Evolutionary conservation across 1,139 yeast genomes (phyloP), one percentile per base, ranked within the genome.

Genomic region (Candida labiduridarum): DNA sequence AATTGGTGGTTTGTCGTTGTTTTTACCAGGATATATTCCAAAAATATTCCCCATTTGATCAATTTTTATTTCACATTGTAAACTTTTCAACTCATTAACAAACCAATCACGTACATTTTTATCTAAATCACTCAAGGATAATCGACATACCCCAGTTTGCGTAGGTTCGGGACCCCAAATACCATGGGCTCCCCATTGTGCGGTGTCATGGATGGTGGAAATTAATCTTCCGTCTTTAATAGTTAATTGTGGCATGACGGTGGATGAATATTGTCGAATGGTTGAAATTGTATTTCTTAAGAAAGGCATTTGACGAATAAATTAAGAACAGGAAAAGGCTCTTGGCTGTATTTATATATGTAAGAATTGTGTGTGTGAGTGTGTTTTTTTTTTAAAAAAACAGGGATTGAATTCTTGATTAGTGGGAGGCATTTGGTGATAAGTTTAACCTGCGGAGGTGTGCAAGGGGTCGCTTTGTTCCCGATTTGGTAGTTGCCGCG

Each of bases 71-170:
- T 68, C 61, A 62, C 90, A 85, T 0, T 89, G 90, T 33, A 85
- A 64, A 3, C 60, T 52, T 52, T 71, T 69, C 9, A 81, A 73
- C 60, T 85, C 87, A 10, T 58, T 59, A 38, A 80, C 71, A 59
- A 85, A 82, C 91, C 91, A 86, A 56, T 85, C 85, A 49, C 87
- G 76, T n/a, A 86, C 86, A 36, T 71, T 63, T 56, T 83, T 84
- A 59, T 86, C 92, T 31, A 76, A 75, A 57, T 84, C 89, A 31
- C 79, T 66, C 16, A 86, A 73, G 0, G 90, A 82, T 45, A 86
- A 67, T 56, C 91, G 71, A 50, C 85, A 78, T 40, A 82, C 84
- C 9, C 88, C 88, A 12, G 87, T 82, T 52, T 83, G 77, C 5
- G 83, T 80, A 3, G 70, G 61, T 48, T 68, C 73, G n/a, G 77